These are phyloP conservation scores for Xylaria sp. DNA, from an alignment of 2,329 filamentous ascomycete genomes.

Conservation along the genomic window DNA sequence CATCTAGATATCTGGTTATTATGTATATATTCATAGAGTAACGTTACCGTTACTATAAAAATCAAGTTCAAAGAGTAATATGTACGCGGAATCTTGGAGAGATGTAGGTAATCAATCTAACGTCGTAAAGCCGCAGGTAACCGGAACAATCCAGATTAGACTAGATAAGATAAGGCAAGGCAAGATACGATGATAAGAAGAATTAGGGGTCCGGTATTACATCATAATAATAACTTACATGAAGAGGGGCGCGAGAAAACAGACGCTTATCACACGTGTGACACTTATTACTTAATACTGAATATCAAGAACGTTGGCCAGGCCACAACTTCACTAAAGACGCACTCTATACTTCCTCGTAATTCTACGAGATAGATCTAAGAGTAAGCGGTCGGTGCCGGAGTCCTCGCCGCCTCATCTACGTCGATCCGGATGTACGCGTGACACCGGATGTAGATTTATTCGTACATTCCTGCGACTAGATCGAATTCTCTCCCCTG, in stretches of 20 bases:
- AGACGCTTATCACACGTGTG: neutral
- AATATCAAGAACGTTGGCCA: too few species aligned
- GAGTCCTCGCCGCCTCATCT: neutral
- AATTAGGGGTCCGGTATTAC: constrained; percentile 1
- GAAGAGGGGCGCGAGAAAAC: neutral
- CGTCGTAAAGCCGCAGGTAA: neutral
- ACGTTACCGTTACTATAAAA: too few species aligned
- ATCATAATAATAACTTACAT: constrained; percentile 6
- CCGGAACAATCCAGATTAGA: neutral
- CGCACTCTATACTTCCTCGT: constrained; percentile 14
- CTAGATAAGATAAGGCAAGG: constrained; percentile 5
- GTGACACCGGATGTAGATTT: too few species aligned
- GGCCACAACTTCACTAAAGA: constrained; percentile 1
- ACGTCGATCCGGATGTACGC: too few species aligned
- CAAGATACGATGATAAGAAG: neutral
- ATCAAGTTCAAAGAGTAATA: too few species aligned
- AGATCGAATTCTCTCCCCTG: neutral
- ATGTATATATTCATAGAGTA: too few species aligned
- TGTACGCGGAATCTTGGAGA: too few species aligned
- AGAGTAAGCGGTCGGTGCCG: neutral
- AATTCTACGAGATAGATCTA: constrained; percentile 4
- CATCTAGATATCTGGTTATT: too few species aligned
- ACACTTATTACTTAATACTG: too few species aligned
- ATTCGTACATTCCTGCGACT: neutral
- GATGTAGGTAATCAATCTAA: too few species aligned